Base-by-base conservation (phyloP, 1,284 basidiomycete species). In the Sanghuangporus weigelae region DNA sequence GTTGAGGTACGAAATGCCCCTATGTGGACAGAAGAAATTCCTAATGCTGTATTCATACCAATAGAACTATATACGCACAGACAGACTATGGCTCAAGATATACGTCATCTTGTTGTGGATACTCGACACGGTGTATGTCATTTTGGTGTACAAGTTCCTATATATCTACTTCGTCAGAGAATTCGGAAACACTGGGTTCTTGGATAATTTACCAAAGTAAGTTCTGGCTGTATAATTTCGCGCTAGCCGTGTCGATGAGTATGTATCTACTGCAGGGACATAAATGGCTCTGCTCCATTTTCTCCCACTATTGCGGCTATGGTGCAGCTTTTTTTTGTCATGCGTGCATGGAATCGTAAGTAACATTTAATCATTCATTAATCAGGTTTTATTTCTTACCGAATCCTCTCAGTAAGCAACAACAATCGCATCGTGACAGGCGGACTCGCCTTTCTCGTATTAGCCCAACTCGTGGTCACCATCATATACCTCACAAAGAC, bases 91-190 rank as follows among this genome's bases (percentile, higher is more conserved):
- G 36, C 39, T 63, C 35, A 63, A 63, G 38, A 46, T 53, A 12
- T 48, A 46, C n/a, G 56, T 64, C 21, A 12, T 64, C 19, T 19
- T 60, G 11, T 44, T 48, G 14, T 62, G 63, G 63, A 48, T 46
- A 2, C 60, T 65, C 16, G 60, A 62, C 46, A 65, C 63, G 16
- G 39, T 57, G 12, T 59, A 65, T 40, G 60, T 63, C 14, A 42
- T 48, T n/a, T 44, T 65, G 26, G 31, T 62, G 31, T 19, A 44
- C n/a, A 51, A 65, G 53, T 49, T 53, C 6, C n/a, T 53, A 12
- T 65, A 65, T 31, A 51, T 35, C 19, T 61, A 57, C 23, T 46
- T 65, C 35, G 54, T 65, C 4, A 49, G n/a, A 31, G 36, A 62
- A 36, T 65, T 55, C 63, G 59, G 57, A 35, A 50, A 59, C 35